Conservation (phyloP, 1,284 basidiomycete genomes). For the Lentinus polychrous region DNA sequence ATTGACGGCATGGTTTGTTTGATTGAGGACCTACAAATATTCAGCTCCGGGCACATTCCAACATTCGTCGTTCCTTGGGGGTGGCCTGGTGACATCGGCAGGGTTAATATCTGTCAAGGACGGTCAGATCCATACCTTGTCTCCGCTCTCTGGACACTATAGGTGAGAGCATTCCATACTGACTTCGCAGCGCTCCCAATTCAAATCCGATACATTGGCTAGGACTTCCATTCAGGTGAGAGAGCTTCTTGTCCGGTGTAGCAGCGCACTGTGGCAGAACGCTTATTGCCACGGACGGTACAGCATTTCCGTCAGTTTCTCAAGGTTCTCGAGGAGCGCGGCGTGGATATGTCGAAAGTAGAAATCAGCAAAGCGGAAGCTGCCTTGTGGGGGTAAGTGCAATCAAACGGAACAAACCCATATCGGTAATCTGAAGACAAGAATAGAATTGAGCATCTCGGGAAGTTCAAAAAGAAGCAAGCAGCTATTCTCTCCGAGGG, state of each 20-base stretch:
- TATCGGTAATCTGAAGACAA: background rate
- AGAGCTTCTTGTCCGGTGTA: background rate
- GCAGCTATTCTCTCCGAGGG: constrained; percentile 21
- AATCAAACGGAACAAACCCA: background rate
- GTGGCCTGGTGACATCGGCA: constrained; percentile 57
- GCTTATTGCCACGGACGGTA: background rate
- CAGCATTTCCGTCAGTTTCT: constrained; percentile 66
- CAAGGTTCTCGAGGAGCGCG: constrained; percentile 44
- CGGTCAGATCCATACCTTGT: constrained; percentile 57
- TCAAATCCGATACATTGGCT: background rate
- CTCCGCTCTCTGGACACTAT: constrained; percentile 67
- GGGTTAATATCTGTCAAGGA: constrained; percentile 64
- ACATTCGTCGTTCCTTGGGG: constrained; percentile 60
- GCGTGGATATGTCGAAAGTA: constrained; percentile 58
- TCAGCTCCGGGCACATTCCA: constrained; percentile 56
- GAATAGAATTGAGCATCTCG: constrained; percentile 40
- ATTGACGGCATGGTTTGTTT: background rate
- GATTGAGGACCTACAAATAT: background rate
- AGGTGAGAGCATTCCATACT: constrained; percentile 25
- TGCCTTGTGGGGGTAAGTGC: constrained; percentile 47
- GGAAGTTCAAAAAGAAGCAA: constrained; percentile 37
- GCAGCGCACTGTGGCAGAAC: too few relatives aligned
- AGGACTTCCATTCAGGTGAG: constrained; percentile 46
- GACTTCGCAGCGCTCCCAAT: constrained; percentile 5
- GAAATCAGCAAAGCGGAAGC: constrained; percentile 54